phyloP scores from a whole-genome alignment of 495 filamentous ascomycete species.

The Tricharina praecox region DNA sequence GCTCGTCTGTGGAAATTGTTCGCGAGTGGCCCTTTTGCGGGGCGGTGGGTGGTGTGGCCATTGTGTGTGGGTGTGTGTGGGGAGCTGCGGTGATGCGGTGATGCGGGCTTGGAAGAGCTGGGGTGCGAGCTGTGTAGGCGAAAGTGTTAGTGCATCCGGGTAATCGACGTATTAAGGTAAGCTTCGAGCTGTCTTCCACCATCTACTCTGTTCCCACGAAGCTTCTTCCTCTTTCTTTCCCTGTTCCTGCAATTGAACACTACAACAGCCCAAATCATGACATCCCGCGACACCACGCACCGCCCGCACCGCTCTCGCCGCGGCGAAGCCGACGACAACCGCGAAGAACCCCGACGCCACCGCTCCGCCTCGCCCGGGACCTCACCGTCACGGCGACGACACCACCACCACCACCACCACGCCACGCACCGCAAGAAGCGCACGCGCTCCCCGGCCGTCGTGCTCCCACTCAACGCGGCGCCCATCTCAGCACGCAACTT shows the following conservation, averaged over 20 bases:
- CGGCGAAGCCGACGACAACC: too few relatives aligned
- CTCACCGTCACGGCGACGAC: slow-evolving; percentile 5
- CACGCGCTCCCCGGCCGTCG: slow-evolving; percentile 9
- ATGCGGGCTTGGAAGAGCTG: background rate
- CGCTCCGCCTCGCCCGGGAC: too few relatives aligned
- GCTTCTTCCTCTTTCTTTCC: too few relatives aligned
- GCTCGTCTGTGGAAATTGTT: slow-evolving; percentile 16
- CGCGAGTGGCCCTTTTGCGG: slow-evolving; percentile 15
- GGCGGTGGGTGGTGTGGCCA: slow-evolving; percentile 8
- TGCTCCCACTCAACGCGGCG: slow-evolving; percentile 51
- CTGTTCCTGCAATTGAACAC: too few relatives aligned
- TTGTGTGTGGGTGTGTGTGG: background rate
- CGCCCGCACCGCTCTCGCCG: too few relatives aligned
- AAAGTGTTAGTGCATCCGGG: background rate
- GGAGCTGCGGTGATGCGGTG: background rate
- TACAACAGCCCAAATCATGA: too few relatives aligned
- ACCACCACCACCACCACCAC: slow-evolving; percentile 11
- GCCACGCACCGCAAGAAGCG: slow-evolving; percentile 7
- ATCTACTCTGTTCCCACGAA: background rate
- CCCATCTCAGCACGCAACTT: slow-evolving; percentile 50
- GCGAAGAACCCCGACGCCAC: too few relatives aligned
- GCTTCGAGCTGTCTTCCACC: background rate
- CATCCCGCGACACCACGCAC: too few relatives aligned
- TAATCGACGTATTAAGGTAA: background rate
- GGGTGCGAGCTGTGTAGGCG: background rate